A percentile compares a stretch with the other conserved stretches of the same genome.
phyloP scores from a whole-genome alignment of 768 basidiomycete species.

The Macrolepiota dolichaula region DNA sequence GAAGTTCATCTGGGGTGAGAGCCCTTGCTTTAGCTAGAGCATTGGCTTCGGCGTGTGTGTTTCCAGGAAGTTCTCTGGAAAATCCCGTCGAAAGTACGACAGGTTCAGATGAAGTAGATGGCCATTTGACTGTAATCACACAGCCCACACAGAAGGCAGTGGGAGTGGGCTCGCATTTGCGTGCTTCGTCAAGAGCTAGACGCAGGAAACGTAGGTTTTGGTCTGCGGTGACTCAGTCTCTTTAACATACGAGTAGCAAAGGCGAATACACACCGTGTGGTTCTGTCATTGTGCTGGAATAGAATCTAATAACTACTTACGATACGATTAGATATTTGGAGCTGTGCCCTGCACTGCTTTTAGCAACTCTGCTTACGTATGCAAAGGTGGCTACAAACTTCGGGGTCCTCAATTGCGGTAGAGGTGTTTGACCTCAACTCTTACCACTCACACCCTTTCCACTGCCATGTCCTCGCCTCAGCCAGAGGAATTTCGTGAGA shows the following conservation, averaged over 20 bases:
- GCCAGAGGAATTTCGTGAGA: constrained; percentile 30
- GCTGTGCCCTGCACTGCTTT: background rate
- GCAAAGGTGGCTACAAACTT: constrained; percentile 14
- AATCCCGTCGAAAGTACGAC: constrained; percentile 75
- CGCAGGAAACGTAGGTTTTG: constrained; percentile 44
- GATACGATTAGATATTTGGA: background rate
- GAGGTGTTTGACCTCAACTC: constrained; percentile 13
- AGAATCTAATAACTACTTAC: background rate
- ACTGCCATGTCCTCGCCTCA: constrained; percentile 59
- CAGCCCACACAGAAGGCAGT: constrained; percentile 94
- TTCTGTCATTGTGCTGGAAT: constrained; percentile 2
- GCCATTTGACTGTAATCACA: constrained; percentile 54
- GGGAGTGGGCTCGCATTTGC: constrained; percentile 61
- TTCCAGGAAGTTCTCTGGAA: constrained; percentile 88
- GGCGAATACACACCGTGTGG: constrained; percentile 7
- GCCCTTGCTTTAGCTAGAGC: constrained; percentile 69
- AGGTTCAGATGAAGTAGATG: constrained; percentile 32
- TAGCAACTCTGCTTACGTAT: constrained; percentile 14
- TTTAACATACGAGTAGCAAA: background rate
- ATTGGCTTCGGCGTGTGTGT: constrained; percentile 97
- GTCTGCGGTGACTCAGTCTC: constrained; percentile 7
- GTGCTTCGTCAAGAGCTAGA: constrained; percentile 68
- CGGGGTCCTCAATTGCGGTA: constrained; percentile 6
- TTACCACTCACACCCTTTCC: constrained; percentile 14
- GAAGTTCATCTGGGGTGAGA: constrained; percentile 43